Evolutionary conservation across 1,284 basidiomycete genomes (phyloP).

Genomic region (Gomphus bonarii): DNA sequence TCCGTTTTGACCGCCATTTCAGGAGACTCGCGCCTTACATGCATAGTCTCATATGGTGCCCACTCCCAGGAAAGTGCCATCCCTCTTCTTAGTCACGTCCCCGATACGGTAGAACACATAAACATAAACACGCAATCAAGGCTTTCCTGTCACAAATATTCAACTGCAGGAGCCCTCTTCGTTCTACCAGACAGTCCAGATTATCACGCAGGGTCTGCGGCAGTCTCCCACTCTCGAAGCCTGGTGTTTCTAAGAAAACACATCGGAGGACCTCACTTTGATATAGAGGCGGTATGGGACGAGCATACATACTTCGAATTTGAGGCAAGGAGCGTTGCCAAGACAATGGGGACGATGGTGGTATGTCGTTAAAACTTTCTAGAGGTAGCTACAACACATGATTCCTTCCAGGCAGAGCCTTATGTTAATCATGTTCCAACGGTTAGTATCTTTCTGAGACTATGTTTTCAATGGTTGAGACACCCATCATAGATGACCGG

Average conservation of each 20-base stretch:
- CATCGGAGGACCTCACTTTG: slow-evolving; percentile 32
- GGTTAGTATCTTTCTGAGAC: not conserved
- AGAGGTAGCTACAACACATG: not conserved
- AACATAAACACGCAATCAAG: not conserved
- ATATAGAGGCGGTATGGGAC: slow-evolving; percentile 43
- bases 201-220: slow-evolving; percentile 9
- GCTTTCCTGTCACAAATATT: slow-evolving; percentile 1
- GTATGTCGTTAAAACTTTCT: slow-evolving; percentile 20
- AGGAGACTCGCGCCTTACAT: not conserved
- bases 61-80: not conserved
- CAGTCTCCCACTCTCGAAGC: slow-evolving; percentile 9
- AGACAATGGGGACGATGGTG: slow-evolving; percentile 46
- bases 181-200: slow-evolving; percentile 5
- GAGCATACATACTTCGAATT: slow-evolving; percentile 43
- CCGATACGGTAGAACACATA: not conserved
- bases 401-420: slow-evolving; percentile 6
- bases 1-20: not conserved
- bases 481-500: slow-evolving; percentile 35
- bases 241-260: slow-evolving; percentile 9
- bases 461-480: slow-evolving; percentile 10
- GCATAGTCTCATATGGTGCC: slow-evolving; percentile 8
- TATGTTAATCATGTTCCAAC: slow-evolving; percentile 35
- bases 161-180: slow-evolving; percentile 1
- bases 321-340: slow-evolving; percentile 36
- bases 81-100: slow-evolving; percentile 8